phyloP scores from a whole-genome alignment of 1,284 basidiomycete genomes.

The Leccinum ponderosum region DNA sequence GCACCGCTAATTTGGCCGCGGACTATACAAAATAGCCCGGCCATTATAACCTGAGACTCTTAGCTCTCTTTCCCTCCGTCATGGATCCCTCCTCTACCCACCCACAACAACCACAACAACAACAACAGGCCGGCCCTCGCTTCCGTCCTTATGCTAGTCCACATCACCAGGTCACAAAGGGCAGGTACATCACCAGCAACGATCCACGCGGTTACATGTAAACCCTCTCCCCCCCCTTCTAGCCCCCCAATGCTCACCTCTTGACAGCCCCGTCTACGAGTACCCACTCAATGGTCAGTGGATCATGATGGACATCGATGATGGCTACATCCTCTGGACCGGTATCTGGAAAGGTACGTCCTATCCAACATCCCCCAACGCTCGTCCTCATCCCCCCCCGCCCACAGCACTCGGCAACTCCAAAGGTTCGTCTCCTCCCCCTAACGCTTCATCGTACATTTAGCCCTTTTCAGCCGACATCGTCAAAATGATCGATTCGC shows the following conservation, averaged over 20 bases:
- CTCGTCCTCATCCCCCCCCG: constrained; percentile 11
- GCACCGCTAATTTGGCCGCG: constrained; percentile 35
- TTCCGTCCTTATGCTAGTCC: constrained; percentile 77
- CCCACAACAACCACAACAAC: constrained; percentile 21
- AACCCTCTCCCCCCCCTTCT: neutral
- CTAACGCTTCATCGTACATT: constrained; percentile 10
- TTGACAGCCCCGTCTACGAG: constrained; percentile 75
- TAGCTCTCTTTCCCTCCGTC: constrained; percentile 11
- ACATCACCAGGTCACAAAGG: constrained; percentile 79
- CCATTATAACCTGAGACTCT: constrained; percentile 15
- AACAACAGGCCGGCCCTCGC: constrained; percentile 44
- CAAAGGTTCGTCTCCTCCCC: constrained; percentile 55
- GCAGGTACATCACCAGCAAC: constrained; percentile 83
- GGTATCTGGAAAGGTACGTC: constrained; percentile 83
- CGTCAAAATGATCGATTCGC: constrained; percentile 86
- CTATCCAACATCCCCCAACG: accelerated
- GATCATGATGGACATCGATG: constrained; percentile 93
- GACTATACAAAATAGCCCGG: constrained; percentile 29
- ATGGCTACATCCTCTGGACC: constrained; percentile 85
- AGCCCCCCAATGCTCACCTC: constrained; percentile 5
- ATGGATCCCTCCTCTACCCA: constrained; percentile 40
- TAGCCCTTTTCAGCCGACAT: constrained; percentile 66
- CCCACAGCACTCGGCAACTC: constrained; percentile 74
- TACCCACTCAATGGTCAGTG: constrained; percentile 85
- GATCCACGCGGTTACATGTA: constrained; percentile 52